Evolutionary conservation across 371 early-diverging fungal genomes (phyloP), one percentile per base, ranked within the genome.

Genomic region (Lichtheimia hyalospora): DNA sequence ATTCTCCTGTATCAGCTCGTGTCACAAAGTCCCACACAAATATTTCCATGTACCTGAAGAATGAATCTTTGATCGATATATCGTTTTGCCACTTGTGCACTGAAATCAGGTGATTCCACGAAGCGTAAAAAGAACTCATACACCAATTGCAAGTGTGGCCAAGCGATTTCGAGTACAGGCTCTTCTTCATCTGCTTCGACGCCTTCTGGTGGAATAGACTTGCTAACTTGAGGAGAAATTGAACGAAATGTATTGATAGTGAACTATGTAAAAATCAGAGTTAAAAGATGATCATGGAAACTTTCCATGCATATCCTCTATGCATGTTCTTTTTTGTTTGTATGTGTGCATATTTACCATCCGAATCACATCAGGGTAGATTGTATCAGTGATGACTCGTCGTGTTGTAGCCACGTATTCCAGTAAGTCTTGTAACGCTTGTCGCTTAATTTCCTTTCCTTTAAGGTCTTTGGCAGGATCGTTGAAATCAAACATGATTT

Each of bases 151-250:
- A 97, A 77, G 76, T 98, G 99, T 24, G 98, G 97, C 99, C 99
- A 98, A 15, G 96, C 95, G 13, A 89, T 70, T 73, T 98, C 99
- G 44, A 96, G 76, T 2, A 94, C 91, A 3, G 97, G 97, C 70
- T 98, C 99, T 69, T 98, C 99, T 68, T 98, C 99, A 67, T 98
- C 99, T 5, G 97, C 96, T 74, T 98, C 99, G 67, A 92, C 97
- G 0, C 93, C 95, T 62, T 96, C 97, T 6, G 34, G 34, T 34
- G 34, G 34, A 34, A 34, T 34, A 8, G 34, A 1, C 34, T 34
- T 34, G 43, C 93, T 95, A 14, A 84, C 83, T 69, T 92, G 94
- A 3, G 98, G 97, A 1, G 97, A 94, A 24, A 97, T 91, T 2
- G 96, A 90, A 49, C 98, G 84, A 75, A 98, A 97, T 39, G 97